Conservation (phyloP, 345 rosid species). For the Syzygium aqueum region DNA sequence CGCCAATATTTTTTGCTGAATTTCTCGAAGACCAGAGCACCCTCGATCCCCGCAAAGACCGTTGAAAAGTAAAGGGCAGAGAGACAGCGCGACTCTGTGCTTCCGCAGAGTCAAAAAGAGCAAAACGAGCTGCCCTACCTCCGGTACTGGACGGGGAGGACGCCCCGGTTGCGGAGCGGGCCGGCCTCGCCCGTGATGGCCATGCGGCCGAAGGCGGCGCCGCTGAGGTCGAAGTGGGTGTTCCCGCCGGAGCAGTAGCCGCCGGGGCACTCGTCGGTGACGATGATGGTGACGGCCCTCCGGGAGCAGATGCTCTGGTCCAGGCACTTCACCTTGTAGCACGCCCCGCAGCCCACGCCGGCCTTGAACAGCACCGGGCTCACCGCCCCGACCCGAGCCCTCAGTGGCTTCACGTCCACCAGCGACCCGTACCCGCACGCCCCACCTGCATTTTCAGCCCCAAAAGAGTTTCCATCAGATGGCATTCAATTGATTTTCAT, state of each 20-base stretch:
- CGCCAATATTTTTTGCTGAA: background rate
- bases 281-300: constrained; percentile 83
- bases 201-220: constrained; percentile 93
- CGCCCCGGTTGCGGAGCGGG: constrained; percentile 73
- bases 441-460: constrained; percentile 47
- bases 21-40: background rate
- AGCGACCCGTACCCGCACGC: constrained; percentile 93
- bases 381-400: constrained; percentile 88
- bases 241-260: constrained; percentile 52
- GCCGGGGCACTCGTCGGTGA: constrained; percentile 82
- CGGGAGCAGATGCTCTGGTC: constrained; percentile 73
- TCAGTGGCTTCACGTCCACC: constrained; percentile 80
- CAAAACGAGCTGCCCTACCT: constrained; percentile 18
- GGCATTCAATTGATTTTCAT: background rate
- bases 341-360: constrained; percentile 94
- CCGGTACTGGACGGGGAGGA: constrained; percentile 46
- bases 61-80: background rate
- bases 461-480: background rate
- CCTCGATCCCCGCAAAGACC: background rate
- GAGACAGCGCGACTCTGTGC: background rate
- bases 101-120: background rate
- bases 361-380: constrained; percentile 70
- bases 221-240: constrained; percentile 90
- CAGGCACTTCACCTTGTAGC: constrained; percentile 74
- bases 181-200: constrained; percentile 55